Evolutionary conservation across 2,329 filamentous ascomycete genomes (phyloP).

Genomic region (Trichoderma brevicompactum): DNA sequence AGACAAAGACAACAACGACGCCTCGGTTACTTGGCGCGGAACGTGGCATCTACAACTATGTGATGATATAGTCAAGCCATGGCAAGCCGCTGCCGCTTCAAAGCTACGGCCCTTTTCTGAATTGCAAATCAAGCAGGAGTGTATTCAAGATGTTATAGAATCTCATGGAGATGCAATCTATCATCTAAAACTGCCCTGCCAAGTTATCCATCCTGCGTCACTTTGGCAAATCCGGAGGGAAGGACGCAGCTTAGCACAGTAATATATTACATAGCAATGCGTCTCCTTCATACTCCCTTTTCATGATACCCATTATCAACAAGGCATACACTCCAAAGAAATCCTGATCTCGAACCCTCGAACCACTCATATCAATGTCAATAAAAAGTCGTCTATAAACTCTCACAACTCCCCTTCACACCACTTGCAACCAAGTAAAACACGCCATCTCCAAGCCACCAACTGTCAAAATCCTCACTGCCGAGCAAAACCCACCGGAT

Average conservation of each 20-base stretch:
- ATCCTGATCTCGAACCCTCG: no score
- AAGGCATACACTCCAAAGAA: no score
- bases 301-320: no score
- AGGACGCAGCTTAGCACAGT: conserved; percentile 22
- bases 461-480: conserved; percentile 5
- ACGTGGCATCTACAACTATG: conserved; percentile 40
- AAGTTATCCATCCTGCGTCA: conserved; percentile 40
- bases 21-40: conserved; percentile 41
- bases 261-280: neutral
- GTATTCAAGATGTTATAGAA: conserved; percentile 26
- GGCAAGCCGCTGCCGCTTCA: conserved; percentile 26
- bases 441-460: neutral
- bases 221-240: conserved; percentile 43
- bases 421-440: neutral
- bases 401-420: no score
- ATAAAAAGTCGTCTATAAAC: neutral
- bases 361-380: no score
- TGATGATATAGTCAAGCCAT: conserved; percentile 34
- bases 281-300: no score
- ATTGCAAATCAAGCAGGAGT: conserved; percentile 31
- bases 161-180: conserved; percentile 42
- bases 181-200: conserved; percentile 39
- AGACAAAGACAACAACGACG: conserved; percentile 30
- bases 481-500: conserved; percentile 11
- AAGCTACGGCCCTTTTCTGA: conserved; percentile 21